A percentile compares a stretch with the other conserved stretches of the same genome.
Conservation (phyloP, 441 rosid genomes). For the Populus trichocarpa region DNA sequence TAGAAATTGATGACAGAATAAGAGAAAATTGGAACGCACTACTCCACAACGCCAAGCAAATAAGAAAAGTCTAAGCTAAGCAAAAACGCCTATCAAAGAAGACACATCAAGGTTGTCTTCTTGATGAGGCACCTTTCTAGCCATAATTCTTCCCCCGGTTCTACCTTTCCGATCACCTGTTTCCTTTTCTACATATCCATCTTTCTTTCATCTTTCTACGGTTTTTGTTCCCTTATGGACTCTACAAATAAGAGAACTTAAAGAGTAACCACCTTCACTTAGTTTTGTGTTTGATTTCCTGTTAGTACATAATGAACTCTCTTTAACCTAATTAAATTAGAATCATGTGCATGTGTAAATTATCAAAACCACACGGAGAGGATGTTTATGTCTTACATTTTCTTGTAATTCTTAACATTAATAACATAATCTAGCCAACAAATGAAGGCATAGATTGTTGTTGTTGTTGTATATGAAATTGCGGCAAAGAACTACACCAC, state of each 20-base stretch:
- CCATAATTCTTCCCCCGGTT: too few relatives aligned
- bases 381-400: background rate
- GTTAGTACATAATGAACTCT: background rate
- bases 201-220: background rate
- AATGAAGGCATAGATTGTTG: background rate
- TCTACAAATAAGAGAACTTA: background rate
- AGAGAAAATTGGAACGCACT: slow-evolving; percentile 10
- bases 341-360: background rate
- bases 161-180: slow-evolving; percentile 23
- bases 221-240: background rate
- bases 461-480: too few relatives aligned
- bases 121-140: slow-evolving; percentile 22
- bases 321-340: background rate
- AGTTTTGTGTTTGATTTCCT: background rate
- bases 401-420: background rate
- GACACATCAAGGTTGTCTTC: slow-evolving; percentile 23
- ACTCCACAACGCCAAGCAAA: background rate
- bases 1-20: slow-evolving; percentile 43
- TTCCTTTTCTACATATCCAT: background rate
- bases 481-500: background rate
- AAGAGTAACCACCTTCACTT: background rate
- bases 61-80: background rate
- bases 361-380: background rate
- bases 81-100: background rate
- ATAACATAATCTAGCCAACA: too few relatives aligned